Evolutionary conservation across 2,329 filamentous ascomycete species (phyloP).

Genomic region (Venturia effusa): DNA sequence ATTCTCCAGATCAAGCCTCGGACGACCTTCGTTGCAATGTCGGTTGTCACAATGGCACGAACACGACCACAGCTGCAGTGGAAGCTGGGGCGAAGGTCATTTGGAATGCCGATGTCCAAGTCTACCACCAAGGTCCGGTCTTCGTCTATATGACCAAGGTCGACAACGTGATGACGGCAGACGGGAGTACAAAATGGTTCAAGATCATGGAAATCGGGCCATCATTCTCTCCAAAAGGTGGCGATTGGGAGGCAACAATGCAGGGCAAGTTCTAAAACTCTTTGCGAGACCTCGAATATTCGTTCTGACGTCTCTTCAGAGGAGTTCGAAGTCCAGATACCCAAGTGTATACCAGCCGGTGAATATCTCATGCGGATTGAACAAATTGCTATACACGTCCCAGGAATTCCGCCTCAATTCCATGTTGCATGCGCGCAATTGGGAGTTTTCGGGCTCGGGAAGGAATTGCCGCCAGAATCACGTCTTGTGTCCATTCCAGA

Average conservation of each 20-base stretch:
- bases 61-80: slow-evolving; percentile 24
- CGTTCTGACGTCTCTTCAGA: slow-evolving; percentile 18
- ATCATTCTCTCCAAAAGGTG: slow-evolving; percentile 17
- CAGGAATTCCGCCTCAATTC: slow-evolving; percentile 16
- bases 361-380: slow-evolving; percentile 17
- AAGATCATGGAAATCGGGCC: slow-evolving; percentile 24
- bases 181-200: slow-evolving; percentile 28
- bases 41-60: slow-evolving; percentile 19
- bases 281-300: slow-evolving; percentile 16
- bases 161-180: slow-evolving; percentile 20
- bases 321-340: slow-evolving; percentile 19
- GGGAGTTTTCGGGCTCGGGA: slow-evolving; percentile 19
- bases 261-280: slow-evolving; percentile 10
- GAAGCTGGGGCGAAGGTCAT: slow-evolving; percentile 24
- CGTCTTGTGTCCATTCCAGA: slow-evolving; percentile 23
- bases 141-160: slow-evolving; percentile 26
- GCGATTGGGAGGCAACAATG: slow-evolving; percentile 5
- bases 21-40: slow-evolving; percentile 27
- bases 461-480: slow-evolving; percentile 12
- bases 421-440: slow-evolving; percentile 21
- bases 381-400: slow-evolving; percentile 18
- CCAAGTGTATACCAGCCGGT: slow-evolving; percentile 17
- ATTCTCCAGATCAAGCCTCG: not conserved
- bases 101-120: slow-evolving; percentile 25
- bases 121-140: slow-evolving; percentile 26